Base-by-base conservation (phyloP, 2,329 filamentous ascomycete genomes). In the Colletotrichum viniferum region DNA sequence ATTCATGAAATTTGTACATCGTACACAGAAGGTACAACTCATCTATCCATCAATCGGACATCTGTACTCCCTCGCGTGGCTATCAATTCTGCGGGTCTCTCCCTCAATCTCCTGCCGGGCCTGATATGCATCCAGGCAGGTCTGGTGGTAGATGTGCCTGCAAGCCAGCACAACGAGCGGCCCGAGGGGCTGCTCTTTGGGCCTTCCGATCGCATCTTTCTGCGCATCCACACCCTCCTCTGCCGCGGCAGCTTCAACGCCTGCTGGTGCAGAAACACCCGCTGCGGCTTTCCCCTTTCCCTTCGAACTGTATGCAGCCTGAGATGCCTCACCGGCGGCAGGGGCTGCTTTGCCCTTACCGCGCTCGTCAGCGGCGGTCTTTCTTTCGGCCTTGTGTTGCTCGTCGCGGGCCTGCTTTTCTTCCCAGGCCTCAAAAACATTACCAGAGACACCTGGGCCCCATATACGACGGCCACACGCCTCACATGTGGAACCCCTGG, bases 401-500 rank as follows among this genome's bases (percentile, higher is more conserved):
- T 87, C 85, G 69, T 91, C 89, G 2, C 83, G 79, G 2, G 84
- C 85, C 78, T 90, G 88, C 78, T 87, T 90, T 71, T 90, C 89
- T 82, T 97, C 92, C 96, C 95, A 98, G 1, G 93, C 93, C 66
- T 94, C 92, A 87, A 95, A 98, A 2, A 98, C 90, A 48, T 92
- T 90, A 1, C 91, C 90, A 0, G 94, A 94, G 0, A 95, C 93
- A 0, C 96, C 96, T 0, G 96, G 95, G 0, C 97, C 97, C 96
- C 97, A 99, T 3, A 96, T 90, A 8, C 96, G 89, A 63, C 91
- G 91, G 63, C 93, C 93, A 79, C 97, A 99, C 1, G 92, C 93
- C 84, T 98, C 96, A 82, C 97, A 99, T 0, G 93, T 93, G 69
- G 96, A 96, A 0, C 95, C 94, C 36, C 94, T 89, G 0, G 97